phyloP scores from a whole-genome alignment of 257 asterid species.

The Rubia yunnanensis region DNA sequence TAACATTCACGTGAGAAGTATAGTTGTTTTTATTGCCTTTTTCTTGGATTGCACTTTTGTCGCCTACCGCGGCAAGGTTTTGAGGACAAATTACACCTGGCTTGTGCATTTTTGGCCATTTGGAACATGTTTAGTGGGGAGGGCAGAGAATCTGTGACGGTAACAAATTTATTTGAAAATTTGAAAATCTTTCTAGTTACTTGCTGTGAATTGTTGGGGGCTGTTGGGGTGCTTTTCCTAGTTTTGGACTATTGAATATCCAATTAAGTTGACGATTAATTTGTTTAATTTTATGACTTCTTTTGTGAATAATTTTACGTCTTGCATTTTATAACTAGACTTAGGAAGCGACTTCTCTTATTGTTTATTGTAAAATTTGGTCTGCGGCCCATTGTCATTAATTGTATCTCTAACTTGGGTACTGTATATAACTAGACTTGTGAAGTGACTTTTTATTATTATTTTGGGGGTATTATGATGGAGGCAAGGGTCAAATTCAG shows the following conservation, averaged over 20 bases:
- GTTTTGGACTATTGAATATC: conserved; percentile 3
- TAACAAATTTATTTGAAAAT: neutral
- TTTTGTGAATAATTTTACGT: neutral
- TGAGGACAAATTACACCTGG: neutral
- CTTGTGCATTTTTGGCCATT: neutral
- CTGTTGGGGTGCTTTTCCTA: conserved; percentile 1
- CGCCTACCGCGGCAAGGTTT: neutral
- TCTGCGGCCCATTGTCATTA: neutral
- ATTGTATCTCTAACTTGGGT: neutral
- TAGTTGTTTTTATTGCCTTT: neutral
- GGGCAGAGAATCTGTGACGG: neutral
- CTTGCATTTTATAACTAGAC: neutral
- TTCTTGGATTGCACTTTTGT: neutral
- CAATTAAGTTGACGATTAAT: neutral
- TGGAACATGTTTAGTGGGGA: neutral
- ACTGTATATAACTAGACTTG: too few species aligned
- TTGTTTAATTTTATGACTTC: neutral
- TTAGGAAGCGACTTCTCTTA: neutral
- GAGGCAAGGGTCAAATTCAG: neutral
- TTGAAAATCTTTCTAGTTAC: conserved; percentile 4
- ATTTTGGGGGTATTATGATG: neutral
- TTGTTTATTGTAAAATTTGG: neutral
- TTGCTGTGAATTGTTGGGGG: neutral
- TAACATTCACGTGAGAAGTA: neutral
- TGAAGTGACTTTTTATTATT: too few species aligned